Percentiles rank a stretch among this genome's conserved stretches.
Conservation (phyloP, 2,329 filamentous ascomycete species). For the Zopfia rhizophila region DNA sequence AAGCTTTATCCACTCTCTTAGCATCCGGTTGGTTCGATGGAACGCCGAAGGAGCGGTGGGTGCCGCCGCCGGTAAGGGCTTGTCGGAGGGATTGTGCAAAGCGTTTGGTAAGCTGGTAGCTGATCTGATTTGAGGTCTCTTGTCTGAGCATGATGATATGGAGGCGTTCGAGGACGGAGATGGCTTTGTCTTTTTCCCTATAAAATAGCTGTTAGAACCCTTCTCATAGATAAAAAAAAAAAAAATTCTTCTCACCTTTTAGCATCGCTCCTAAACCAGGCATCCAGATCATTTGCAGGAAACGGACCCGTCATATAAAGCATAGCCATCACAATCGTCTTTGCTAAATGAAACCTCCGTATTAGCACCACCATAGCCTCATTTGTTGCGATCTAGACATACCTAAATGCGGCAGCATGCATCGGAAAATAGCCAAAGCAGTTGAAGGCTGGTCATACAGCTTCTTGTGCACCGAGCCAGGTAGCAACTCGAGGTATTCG, state of each 20-base stretch:
- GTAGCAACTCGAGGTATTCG: constrained; percentile 92
- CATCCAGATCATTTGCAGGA: constrained; percentile 80
- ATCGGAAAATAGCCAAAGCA: constrained; percentile 92
- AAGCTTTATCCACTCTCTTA: constrained; percentile 72
- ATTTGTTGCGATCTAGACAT: constrained; percentile 28
- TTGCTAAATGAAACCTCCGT: constrained; percentile 66
- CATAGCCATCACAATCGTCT: constrained; percentile 94
- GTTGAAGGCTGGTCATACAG: constrained; percentile 97
- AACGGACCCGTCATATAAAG: constrained; percentile 89
- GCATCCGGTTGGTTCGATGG: constrained; percentile 74
- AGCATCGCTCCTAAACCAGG: constrained; percentile 80
- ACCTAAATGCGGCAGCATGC: constrained; percentile 95
- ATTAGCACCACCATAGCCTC: constrained; percentile 18
- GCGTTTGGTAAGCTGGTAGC: constrained; percentile 80
- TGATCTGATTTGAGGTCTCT: constrained; percentile 69
- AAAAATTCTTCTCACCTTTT: constrained; percentile 57
- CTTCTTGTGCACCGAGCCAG: constrained; percentile 87
- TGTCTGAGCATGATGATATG: constrained; percentile 77
- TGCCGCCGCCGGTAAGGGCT: constrained; percentile 86
- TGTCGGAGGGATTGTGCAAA: constrained; percentile 86
- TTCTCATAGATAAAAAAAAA: neutral
- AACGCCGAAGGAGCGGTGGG: constrained; percentile 90
- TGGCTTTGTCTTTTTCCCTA: constrained; percentile 83
- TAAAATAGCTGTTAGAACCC: constrained; percentile 16
- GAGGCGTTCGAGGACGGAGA: constrained; percentile 83